Evolutionary conservation across 2,329 filamentous ascomycete species (phyloP).

Genomic region (Mycosphaerella sp.): DNA sequence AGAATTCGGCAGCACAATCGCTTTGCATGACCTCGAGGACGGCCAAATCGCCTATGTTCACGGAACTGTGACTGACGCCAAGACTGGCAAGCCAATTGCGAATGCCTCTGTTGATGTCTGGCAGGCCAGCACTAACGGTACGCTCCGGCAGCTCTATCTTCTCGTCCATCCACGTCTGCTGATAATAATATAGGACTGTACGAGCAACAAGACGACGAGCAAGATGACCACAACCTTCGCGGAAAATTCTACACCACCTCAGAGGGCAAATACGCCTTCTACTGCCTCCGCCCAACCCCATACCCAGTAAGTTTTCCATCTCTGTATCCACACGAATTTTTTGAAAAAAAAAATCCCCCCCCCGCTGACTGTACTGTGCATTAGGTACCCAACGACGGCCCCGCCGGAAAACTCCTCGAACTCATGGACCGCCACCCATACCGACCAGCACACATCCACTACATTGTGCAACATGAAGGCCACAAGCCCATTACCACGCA

Average conservation of each 20-base stretch:
- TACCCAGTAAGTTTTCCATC: slow-evolving; percentile 10
- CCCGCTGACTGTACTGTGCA: neutral
- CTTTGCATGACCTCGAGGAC: slow-evolving; percentile 44
- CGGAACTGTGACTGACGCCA: slow-evolving; percentile 53
- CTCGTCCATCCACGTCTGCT: neutral
- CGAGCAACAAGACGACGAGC: slow-evolving; percentile 66
- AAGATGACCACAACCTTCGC: slow-evolving; percentile 67
- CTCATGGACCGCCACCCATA: slow-evolving; percentile 57
- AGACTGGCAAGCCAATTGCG: slow-evolving; percentile 58
- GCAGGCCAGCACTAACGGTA: slow-evolving; percentile 66
- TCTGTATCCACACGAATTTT: neutral
- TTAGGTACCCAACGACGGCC: slow-evolving; percentile 29
- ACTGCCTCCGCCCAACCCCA: slow-evolving; percentile 24
- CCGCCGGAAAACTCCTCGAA: slow-evolving; percentile 48
- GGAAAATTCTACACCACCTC: slow-evolving; percentile 63
- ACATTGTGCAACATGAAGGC: slow-evolving; percentile 40
- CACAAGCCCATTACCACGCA: slow-evolving; percentile 70
- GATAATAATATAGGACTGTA: slow-evolving; percentile 37
- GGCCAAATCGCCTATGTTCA: slow-evolving; percentile 59
- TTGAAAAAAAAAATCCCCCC: too few species aligned
- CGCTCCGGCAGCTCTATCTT: neutral
- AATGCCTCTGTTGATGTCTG: slow-evolving; percentile 68
- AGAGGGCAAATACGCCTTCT: slow-evolving; percentile 22
- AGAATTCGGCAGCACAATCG: slow-evolving; percentile 63
- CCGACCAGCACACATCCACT: slow-evolving; percentile 58